These are phyloP conservation scores for Agaricus subrufescens DNA, from an alignment of 768 basidiomycete species.

Conservation along the genomic window DNA sequence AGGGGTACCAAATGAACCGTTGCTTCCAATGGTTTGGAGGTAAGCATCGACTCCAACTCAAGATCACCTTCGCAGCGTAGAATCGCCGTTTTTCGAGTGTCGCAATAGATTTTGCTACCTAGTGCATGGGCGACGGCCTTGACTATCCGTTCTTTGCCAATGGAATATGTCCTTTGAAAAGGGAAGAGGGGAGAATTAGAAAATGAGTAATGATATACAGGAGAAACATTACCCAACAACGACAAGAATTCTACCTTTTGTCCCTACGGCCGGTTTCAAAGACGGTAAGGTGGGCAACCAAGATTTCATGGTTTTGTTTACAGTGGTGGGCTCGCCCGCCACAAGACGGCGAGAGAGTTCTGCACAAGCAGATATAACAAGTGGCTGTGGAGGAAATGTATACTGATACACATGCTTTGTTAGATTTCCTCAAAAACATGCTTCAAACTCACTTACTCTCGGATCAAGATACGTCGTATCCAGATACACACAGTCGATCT, in stretches of 20 bases:
- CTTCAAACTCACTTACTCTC: constrained; percentile 37
- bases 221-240: constrained; percentile 60
- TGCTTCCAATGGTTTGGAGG: constrained; percentile 68
- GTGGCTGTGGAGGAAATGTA: constrained; percentile 92
- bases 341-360: constrained; percentile 65
- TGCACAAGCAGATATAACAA: constrained; percentile 90
- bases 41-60: constrained; percentile 76
- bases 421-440: not conserved
- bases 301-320: constrained; percentile 37
- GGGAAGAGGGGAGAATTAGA: not conserved
- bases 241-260: constrained; percentile 39
- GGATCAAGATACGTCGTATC: constrained; percentile 97
- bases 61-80: constrained; percentile 81
- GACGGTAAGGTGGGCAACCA: constrained; percentile 42
- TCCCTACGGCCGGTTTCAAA: constrained; percentile 25
- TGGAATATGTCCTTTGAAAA: constrained; percentile 77
- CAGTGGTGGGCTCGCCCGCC: constrained; percentile 28
- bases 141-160: constrained; percentile 96
- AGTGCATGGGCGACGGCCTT: constrained; percentile 90
- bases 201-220: not conserved
- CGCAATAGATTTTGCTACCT: constrained; percentile 83
- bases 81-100: constrained; percentile 76
- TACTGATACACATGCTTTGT: constrained; percentile 46
- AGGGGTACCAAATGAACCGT: constrained; percentile 87
- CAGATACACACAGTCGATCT: constrained; percentile 84